Conservation (phyloP, 177 flowering plant species). For the Vitis hybrid region DNA sequence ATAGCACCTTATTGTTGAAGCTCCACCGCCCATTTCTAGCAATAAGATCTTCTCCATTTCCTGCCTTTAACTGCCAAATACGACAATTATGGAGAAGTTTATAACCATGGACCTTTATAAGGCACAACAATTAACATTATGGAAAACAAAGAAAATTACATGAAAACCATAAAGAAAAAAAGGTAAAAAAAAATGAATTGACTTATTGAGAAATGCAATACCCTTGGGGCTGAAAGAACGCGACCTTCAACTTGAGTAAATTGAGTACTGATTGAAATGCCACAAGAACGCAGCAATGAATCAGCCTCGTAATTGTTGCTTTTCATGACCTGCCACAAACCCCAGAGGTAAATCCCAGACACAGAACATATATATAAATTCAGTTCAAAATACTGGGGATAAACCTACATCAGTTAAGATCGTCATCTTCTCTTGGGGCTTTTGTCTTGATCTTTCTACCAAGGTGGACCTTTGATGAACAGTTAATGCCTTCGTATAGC, state of each 20-base stretch:
- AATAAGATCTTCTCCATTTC: slow-evolving; percentile 43
- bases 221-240: slow-evolving; percentile 12
- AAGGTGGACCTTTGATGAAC: slow-evolving; percentile 50
- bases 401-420: slow-evolving; percentile 41
- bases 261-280: slow-evolving; percentile 1
- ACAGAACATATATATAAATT: background rate
- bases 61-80: slow-evolving; percentile 36
- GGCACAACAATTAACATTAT: too few species aligned
- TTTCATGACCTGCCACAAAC: slow-evolving; percentile 12
- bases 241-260: slow-evolving; percentile 13
- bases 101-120: too few species aligned
- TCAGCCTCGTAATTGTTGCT: slow-evolving; percentile 3
- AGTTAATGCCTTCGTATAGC: slow-evolving; percentile 59
- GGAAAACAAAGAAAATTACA: slow-evolving; percentile 7
- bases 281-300: slow-evolving; percentile 5
- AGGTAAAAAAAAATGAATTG: background rate
- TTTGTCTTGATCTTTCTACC: slow-evolving; percentile 74
- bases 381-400: background rate
- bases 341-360: background rate
- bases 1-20: slow-evolving; percentile 53
- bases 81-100: background rate
- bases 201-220: background rate
- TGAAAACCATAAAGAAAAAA: background rate
- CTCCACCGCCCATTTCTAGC: slow-evolving; percentile 62
- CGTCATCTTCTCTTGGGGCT: slow-evolving; percentile 58